phyloP scores from a whole-genome alignment of 257 asterid species.

The Salvia miltiorrhiza region DNA sequence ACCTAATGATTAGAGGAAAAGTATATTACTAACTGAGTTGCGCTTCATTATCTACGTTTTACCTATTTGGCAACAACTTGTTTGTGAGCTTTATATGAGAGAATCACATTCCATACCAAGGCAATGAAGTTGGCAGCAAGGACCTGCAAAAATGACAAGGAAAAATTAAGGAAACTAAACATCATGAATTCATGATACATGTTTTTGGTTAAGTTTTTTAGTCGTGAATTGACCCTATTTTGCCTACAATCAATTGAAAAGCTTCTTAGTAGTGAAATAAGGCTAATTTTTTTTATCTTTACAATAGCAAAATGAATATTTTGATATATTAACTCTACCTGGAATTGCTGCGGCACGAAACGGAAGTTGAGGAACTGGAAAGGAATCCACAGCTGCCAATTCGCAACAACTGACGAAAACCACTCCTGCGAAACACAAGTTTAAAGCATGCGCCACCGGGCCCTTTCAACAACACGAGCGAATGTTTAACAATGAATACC shows the following conservation, averaged over 20 bases:
- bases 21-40: no score
- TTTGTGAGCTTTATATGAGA: constrained; percentile 90
- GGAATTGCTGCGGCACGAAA: constrained; percentile 87
- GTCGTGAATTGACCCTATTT: no score
- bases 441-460: not conserved
- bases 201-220: no score
- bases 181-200: no score
- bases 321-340: no score
- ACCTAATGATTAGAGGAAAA: no score
- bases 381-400: constrained; percentile 96
- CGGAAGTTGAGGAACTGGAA: constrained; percentile 87
- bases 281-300: no score
- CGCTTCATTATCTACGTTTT: no score
- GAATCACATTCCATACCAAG: constrained; percentile 80
- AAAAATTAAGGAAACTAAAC: no score
- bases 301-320: no score
- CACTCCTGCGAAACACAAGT: constrained; percentile 52
- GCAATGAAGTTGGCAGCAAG: constrained; percentile 87
- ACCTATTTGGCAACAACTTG: constrained; percentile 71
- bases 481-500: constrained; percentile 34
- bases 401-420: constrained; percentile 78
- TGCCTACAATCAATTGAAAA: no score
- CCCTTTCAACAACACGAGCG: not conserved
- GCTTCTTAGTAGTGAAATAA: no score
- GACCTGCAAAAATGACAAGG: constrained; percentile 49